Evolutionary conservation across 352 stramenopile species (phyloP).

Genomic region (Achlya hypogyna): DNA sequence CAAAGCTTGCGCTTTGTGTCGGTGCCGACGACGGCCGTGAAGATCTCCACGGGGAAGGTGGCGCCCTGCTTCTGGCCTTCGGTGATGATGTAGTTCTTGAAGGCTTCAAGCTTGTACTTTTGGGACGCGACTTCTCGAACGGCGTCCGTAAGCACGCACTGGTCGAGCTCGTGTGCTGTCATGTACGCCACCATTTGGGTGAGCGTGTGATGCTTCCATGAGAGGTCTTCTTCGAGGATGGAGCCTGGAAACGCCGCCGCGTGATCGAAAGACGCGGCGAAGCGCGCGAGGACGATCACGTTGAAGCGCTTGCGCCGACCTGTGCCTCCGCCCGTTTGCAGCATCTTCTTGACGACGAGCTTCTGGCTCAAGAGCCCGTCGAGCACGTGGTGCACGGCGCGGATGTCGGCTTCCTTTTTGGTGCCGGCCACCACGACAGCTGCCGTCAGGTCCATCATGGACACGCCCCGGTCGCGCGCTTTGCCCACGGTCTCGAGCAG

Average conservation of each 20-base stretch:
- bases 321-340: neutral
- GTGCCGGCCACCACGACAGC: neutral
- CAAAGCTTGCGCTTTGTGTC: conserved; percentile 8
- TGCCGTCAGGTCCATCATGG: conserved; percentile 10
- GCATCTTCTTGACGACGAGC: conserved; percentile 16
- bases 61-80: neutral
- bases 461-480: neutral
- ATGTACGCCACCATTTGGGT: conserved; percentile 1
- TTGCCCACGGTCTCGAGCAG: conserved; percentile 9
- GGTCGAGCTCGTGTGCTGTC: neutral
- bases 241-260: neutral
- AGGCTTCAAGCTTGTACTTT: conserved; percentile 6
- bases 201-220: conserved; percentile 1
- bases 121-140: neutral
- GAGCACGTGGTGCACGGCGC: conserved; percentile 12
- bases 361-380: conserved; percentile 8
- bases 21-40: neutral
- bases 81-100: conserved; percentile 16
- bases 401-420: conserved; percentile 7
- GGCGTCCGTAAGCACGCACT: conserved; percentile 4
- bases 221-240: neutral
- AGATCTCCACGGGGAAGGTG: conserved; percentile 14
- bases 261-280: neutral
- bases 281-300: conserved; percentile 3
- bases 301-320: conserved; percentile 11